Evolutionary conservation across 805 yeast genomes (phyloP).

Genomic region (Dipodascus albidus): DNA sequence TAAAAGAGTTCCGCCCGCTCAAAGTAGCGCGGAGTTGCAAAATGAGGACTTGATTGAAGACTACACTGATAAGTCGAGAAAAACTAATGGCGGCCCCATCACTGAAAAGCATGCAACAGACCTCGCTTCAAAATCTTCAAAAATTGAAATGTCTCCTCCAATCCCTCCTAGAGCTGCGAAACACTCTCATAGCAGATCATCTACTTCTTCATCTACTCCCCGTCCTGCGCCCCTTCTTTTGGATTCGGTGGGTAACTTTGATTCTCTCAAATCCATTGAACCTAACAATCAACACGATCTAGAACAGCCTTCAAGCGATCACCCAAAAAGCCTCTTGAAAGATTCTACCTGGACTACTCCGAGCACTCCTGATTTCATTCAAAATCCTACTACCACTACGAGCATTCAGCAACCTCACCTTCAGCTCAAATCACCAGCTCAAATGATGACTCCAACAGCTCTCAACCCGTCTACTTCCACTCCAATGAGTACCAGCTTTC

Average conservation of each 20-base stretch:
- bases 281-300: background rate
- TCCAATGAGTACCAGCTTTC: background rate
- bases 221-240: background rate
- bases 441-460: background rate
- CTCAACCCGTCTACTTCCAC: background rate
- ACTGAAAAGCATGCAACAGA: background rate
- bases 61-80: background rate
- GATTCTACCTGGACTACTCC: background rate
- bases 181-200: background rate
- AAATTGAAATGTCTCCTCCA: background rate
- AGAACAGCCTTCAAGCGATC: background rate
- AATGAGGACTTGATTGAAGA: background rate
- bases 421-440: background rate
- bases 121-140: background rate
- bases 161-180: constrained; percentile 2
- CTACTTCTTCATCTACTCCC: background rate
- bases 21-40: background rate
- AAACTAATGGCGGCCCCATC: background rate
- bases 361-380: background rate
- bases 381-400: background rate
- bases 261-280: background rate
- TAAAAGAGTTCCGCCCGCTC: background rate
- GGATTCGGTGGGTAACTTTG: background rate
- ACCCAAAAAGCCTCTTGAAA: background rate
- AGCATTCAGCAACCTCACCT: background rate